Percentiles rank a stretch among this genome's conserved stretches.
Evolutionary conservation across 1,284 basidiomycete species (phyloP).

Genomic region (Ceratobasidium sp.): DNA sequence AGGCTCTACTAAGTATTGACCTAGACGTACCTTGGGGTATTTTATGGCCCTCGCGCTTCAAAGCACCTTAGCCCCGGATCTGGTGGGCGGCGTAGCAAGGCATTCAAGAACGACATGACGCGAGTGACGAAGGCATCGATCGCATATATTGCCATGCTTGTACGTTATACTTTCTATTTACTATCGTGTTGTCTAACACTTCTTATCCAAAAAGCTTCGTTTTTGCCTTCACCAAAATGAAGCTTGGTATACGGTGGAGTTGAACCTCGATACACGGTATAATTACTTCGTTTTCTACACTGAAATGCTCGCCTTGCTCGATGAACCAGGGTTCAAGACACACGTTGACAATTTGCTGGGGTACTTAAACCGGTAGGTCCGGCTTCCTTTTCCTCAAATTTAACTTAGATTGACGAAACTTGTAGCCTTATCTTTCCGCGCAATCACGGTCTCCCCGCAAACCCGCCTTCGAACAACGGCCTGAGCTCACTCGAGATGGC

Average conservation of each 20-base stretch:
- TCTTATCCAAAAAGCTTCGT: constrained; percentile 11
- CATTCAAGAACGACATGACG: neutral
- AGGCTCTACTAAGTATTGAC: neutral
- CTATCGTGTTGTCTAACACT: no score
- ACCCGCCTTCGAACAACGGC: no score
- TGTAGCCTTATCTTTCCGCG: no score
- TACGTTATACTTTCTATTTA: neutral
- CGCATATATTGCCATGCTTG: constrained; percentile 25
- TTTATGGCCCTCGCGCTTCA: neutral
- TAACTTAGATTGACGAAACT: no score
- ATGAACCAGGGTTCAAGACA: neutral
- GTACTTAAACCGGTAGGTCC: constrained; percentile 6
- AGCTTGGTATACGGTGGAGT: constrained; percentile 6
- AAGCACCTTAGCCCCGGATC: neutral
- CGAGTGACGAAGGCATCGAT: neutral
- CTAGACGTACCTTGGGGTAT: neutral
- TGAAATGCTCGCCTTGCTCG: constrained; percentile 1
- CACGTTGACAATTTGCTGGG: neutral
- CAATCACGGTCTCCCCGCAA: no score
- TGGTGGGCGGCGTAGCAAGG: constrained; percentile 1
- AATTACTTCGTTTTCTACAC: constrained; percentile 17
- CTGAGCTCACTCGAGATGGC: no score
- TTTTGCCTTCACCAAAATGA: neutral
- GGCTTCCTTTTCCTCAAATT: no score
- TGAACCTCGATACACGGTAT: neutral